phyloP scores from a whole-genome alignment of 2,329 filamentous ascomycete species.

The Ceratocystis variospora region DNA sequence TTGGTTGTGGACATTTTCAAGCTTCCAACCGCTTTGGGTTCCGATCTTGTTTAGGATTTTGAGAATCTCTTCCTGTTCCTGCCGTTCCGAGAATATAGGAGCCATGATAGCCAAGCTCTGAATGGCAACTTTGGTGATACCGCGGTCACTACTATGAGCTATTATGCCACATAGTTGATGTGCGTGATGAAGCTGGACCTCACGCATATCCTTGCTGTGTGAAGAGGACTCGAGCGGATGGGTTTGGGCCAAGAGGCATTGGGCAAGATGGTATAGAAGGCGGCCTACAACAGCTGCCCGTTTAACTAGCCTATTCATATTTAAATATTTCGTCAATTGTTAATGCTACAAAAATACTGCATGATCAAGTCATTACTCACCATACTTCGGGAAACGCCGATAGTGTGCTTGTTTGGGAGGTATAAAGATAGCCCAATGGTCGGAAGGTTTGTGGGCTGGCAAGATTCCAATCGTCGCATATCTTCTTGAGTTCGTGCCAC shows the following conservation, averaged over 20 bases:
- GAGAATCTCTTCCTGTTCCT: constrained; percentile 71
- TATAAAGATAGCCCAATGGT: constrained; percentile 62
- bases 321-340: not conserved
- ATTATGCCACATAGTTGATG: constrained; percentile 82
- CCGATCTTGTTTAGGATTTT: constrained; percentile 62
- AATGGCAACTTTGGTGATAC: constrained; percentile 64
- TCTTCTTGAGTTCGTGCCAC: constrained; percentile 66
- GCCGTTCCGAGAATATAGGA: constrained; percentile 51
- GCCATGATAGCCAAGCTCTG: constrained; percentile 67
- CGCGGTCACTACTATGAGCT: constrained; percentile 68
- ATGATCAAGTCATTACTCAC: constrained; percentile 33
- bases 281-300: constrained; percentile 66
- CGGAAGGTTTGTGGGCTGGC: constrained; percentile 75
- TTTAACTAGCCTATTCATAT: constrained; percentile 55
- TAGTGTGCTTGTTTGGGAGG: constrained; percentile 50
- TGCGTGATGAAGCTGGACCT: constrained; percentile 58
- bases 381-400: constrained; percentile 80
- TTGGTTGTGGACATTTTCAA: constrained; percentile 56
- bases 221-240: constrained; percentile 54
- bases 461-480: constrained; percentile 72
- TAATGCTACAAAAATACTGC: too few species aligned
- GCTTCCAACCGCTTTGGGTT: constrained; percentile 63
- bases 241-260: constrained; percentile 65
- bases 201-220: constrained; percentile 51
- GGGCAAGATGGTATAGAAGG: constrained; percentile 78